Evolutionary conservation across 495 filamentous ascomycete genomes (phyloP), one percentile per base, ranked within the genome.

Genomic region (Pseudomonodictys pantanalensis): DNA sequence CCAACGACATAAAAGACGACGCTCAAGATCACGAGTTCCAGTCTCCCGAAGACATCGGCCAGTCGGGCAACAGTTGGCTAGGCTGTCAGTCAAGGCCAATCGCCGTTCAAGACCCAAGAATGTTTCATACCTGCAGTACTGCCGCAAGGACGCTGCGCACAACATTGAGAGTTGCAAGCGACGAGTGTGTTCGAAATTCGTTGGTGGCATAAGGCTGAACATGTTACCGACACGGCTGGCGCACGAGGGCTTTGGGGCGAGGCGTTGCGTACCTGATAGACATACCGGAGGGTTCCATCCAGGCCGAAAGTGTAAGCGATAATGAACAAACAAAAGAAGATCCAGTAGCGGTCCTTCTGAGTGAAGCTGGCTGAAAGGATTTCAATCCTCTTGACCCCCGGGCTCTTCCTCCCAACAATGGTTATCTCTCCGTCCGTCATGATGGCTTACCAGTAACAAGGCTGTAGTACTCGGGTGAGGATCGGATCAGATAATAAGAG

Each of bases 21-120:
- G 0, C 79, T 81, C 2, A 83, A 47, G 20, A 75, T 42, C 26
- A 83, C 73, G 20, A 81, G 69, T 63, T 84, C 81, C 25, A 77
- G 71, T 58, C 81, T 73, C 26, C 81, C 81, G 56, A 83, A 82
- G 12, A 83, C 79, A 65, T 84, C 81, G 25, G 80, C 79, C 55
- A 84, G 78, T 63, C 81, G 81, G 28, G 76, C 81, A 1, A 78
- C 72, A 2, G 80, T 80, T 3, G 80, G 81, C 74, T 83, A 46
- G 17, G 11, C 12, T 26, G 22, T 23, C n/a, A n/a, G n/a, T n/a
- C n/a, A 17, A 52, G 8, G 45, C 24, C 2, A 6, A 18, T 1
- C 28, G 12, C 26, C 39, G n/a, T 43, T 15, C 5, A 43, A 50
- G 6, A 11, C 24, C 9, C 18, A 8, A 25, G 15, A 18, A 12